Evolutionary conservation across 2,329 filamentous ascomycete genomes (phyloP), one percentile per base, ranked within the genome.

Genomic region (Claviceps arundinis): DNA sequence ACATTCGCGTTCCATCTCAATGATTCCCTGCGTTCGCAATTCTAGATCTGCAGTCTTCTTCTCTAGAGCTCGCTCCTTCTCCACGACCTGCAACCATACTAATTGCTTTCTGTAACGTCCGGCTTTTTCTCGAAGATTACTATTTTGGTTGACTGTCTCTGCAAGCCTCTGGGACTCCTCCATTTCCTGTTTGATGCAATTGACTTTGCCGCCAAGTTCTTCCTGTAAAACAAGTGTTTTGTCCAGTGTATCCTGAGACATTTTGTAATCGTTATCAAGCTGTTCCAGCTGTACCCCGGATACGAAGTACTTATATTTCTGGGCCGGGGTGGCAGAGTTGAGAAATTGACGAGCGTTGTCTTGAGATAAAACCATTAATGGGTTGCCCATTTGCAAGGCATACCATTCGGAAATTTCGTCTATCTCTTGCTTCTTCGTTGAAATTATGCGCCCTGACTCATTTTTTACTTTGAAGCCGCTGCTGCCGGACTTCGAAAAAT

Each of bases 271-370:
- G 56, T 88, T 84, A 64, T 95, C 89, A 9, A 98, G 76, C 59
- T 91, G 85, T 64, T 97, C 89, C 1, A 98, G 78, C 61, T 97
- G 90, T 0, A 95, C 94, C 26, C 93, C 93, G 60, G 90, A 89
- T 55, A 95, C 79, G 63, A 98, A 98, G 62, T 96, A 96, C 59
- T 88, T 93, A 74, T 97, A 98, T 65, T 98, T 98, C 55, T 91
- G 83, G 3, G 79, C 72, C 0, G 89, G 80, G 2, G 82, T 86
- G 13, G 93, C 91, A 38, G 84, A 80, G 62, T 91, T 95, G 44
- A 98, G 76, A 61, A 98, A 98, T 54, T 95, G 87, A 11, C 93
- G 82, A 11, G 93, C 93, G 67, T 90, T 89, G 64, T 98, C 93
- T 66, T 98, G 93, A 0, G 90, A 95, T 17, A 98, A 75, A 6